Evolutionary conservation across 163 green algal genomes (phyloP).

Genomic region (Prototheca wickerhamii): DNA sequence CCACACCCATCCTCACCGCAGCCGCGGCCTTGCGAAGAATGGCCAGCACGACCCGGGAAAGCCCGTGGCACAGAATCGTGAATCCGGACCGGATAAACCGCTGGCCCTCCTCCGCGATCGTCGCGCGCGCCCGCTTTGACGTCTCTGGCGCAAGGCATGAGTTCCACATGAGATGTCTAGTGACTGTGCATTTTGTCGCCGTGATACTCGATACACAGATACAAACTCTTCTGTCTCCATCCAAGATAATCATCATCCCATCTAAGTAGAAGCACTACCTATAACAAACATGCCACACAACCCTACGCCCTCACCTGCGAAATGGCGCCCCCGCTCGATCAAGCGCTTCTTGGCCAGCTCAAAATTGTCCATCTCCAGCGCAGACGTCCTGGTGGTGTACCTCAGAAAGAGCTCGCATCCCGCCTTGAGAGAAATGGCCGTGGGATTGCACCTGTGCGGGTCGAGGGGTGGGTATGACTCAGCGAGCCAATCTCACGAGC

Average conservation of each 20-base stretch:
- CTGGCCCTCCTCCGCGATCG: constrained; percentile 81
- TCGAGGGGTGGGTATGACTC: too few species aligned
- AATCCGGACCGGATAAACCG: constrained; percentile 73
- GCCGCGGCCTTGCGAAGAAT: constrained; percentile 64
- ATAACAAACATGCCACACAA: too few species aligned
- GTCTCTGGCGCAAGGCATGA: too few species aligned
- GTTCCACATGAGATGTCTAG: too few species aligned
- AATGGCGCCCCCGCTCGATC: constrained; percentile 54
- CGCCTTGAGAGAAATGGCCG: constrained; percentile 82
- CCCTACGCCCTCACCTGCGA: constrained; percentile 16
- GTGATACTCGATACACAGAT: too few species aligned
- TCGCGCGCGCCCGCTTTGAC: constrained; percentile 64
- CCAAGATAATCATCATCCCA: too few species aligned
- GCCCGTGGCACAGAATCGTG: constrained; percentile 81
- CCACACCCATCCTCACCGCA: constrained; percentile 30
- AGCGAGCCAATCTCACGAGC: too few species aligned
- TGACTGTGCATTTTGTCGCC: too few species aligned
- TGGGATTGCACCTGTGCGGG: constrained; percentile 75
- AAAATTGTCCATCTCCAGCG: constrained; percentile 75
- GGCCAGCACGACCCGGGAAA: constrained; percentile 75
- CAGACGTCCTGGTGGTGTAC: constrained; percentile 76
- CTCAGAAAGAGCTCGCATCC: constrained; percentile 91
- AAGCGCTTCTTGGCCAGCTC: constrained; percentile 61
- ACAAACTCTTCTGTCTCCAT: too few species aligned
- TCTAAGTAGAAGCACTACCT: too few species aligned